Evolutionary conservation across 441 rosid genomes (phyloP), one percentile per base, ranked within the genome.

Genomic region (Viola pubescens): DNA sequence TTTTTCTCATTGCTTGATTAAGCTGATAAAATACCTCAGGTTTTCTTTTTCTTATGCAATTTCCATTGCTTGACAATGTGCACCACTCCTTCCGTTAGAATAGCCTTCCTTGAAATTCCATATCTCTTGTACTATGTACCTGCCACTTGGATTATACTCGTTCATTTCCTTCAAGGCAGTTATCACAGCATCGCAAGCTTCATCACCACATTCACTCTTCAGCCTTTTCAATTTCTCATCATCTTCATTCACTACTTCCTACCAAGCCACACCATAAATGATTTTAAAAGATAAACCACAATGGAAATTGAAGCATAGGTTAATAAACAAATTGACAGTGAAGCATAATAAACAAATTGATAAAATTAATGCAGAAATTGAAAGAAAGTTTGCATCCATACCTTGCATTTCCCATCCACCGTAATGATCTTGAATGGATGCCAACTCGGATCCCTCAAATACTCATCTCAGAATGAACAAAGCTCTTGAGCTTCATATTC

Each of bases 91-190:
- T 83, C 88, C 50, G 12, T 62, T 48, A 80, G 37, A 1, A 77
- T 9, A 9, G 90, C 90, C 70, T 73, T 61, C 72, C 73, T 60
- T 68, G 41, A 58, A 63, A 64, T 85, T 65, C 87, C 84, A 85
- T 0, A 88, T 51, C 67, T 77, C 87, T 0, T 42, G 37, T 12
- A 59, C 61, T 9, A 55, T 46, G 73, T 78, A 77, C 46, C 86
- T 66, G 16, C 87, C 95, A 56, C 83, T 85, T 4, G 80, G 73
- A 14, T 81, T 86, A 58, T 74, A 61, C 46, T 84, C 82, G 41
- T 70, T 78, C 61, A 79, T 50, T 72, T 82, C 81, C 41, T 9
- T 54, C 56, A 76, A 48, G 38, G 83, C 75, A 48, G 57, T 70
- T 4, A 37, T 54, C 59, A 84, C 88, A 11, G 80, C 79, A 41